Base-by-base conservation (phyloP, 2,329 filamentous ascomycete genomes). In the Fusarium sp. region DNA sequence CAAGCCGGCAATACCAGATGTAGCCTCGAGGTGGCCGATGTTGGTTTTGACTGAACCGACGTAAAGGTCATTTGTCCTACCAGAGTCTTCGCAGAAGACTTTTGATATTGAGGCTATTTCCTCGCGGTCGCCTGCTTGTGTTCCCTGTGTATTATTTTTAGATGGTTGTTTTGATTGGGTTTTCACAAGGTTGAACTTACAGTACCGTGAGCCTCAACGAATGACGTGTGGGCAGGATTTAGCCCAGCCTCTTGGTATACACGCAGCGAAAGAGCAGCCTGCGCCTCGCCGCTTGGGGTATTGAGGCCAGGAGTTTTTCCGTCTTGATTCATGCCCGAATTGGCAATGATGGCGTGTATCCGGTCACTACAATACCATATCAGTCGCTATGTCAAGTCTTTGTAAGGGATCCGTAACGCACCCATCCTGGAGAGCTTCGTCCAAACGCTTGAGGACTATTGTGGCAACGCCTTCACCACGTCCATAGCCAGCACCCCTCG, bases 311-410 rank as follows among this genome's bases (percentile, higher is more conserved):
- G 58, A 8, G 58, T 60, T 22, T 60, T 60, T 6, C 52, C 52
- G 20, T 60, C 58, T 47, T 60, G 58, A 11, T 60, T 60, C 52
- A 60, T 47, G 18, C 58, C 58, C 24, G 52, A 60, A 5, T 58
- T 60, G 14, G 58, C 58, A 18, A 60, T 60, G 7, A 60, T 22
- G 2, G 58, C 58, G 20, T 58, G 58, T 40, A 60, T 20, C 12
- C 52, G 42, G 20, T 60, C 58, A 42, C 58, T 60, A 3, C 0
- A n/a, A 4, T 2, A 7, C 25, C 20, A 22, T 8, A 18, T 8
- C 9, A 18, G 20, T 47, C 1, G 32, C 6, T 8, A 12, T 15
- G 5, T 2, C 10, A 58, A 47, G 20, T 7, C 5, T 0, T 10
- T 24, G 2, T 11, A 12, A 24, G 8, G 8, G 6, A 40, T 42